Evolutionary conservation across 805 yeast species (phyloP).

Genomic region (Candida alai): DNA sequence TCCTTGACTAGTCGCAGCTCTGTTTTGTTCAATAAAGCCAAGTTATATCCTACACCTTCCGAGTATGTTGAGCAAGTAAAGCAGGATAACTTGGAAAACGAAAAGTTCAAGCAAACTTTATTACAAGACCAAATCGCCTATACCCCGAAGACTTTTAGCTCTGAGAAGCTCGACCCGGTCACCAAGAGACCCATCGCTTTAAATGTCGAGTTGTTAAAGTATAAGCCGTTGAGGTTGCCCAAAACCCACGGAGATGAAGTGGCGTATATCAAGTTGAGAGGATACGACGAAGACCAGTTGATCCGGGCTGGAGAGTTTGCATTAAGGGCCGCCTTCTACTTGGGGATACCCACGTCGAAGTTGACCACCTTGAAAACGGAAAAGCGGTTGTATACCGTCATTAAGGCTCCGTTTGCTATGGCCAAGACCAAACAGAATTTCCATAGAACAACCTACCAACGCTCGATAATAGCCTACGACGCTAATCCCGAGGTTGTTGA

Average conservation of each 20-base stretch:
- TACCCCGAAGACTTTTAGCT: conserved; percentile 27
- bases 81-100: conserved; percentile 21
- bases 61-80: conserved; percentile 28
- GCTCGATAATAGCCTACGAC: conserved; percentile 74
- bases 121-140: conserved; percentile 24
- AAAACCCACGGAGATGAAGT: conserved; percentile 69
- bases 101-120: conserved; percentile 24
- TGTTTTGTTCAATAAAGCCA: conserved; percentile 1
- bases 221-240: conserved; percentile 71
- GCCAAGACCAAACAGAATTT: conserved; percentile 94
- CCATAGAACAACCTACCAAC: conserved; percentile 78
- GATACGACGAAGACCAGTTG: conserved; percentile 65
- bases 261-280: conserved; percentile 71
- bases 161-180: conserved; percentile 16
- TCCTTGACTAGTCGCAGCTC: conserved; percentile 1
- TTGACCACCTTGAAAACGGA: conserved; percentile 65
- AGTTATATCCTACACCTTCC: conserved; percentile 25
- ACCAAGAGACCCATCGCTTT: conserved; percentile 67
- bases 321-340: conserved; percentile 81
- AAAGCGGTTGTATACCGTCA: conserved; percentile 89
- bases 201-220: conserved; percentile 75
- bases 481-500: conserved; percentile 83
- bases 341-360: conserved; percentile 82
- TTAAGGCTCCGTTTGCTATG: conserved; percentile 87
- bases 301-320: conserved; percentile 83